Evolutionary conservation across 352 stramenopile species (phyloP).

Genomic region (Albugo candida): DNA sequence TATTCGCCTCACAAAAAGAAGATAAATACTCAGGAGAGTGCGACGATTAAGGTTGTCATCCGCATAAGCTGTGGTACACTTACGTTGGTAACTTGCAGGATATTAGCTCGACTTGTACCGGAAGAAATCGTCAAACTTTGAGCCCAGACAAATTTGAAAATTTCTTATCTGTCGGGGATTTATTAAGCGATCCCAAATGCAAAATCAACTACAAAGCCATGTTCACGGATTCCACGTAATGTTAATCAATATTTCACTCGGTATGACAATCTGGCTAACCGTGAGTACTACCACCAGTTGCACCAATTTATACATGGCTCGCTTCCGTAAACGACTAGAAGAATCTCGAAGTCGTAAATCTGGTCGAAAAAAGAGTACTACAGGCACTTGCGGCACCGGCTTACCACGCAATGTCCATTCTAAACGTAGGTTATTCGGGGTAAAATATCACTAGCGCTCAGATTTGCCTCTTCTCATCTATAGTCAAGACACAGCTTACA

Average conservation of each 20-base stretch:
- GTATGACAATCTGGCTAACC: not conserved
- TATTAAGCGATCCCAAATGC: slow-evolving; percentile 26
- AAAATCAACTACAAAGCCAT: slow-evolving; percentile 47
- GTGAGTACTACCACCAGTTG: not conserved
- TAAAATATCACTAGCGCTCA: not conserved
- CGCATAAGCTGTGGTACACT: no score
- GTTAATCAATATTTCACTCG: not conserved
- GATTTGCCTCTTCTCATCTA: slow-evolving; percentile 8
- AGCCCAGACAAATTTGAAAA: slow-evolving; percentile 21
- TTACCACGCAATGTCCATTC: not conserved
- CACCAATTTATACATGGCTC: slow-evolving; percentile 36
- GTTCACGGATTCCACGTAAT: slow-evolving; percentile 42
- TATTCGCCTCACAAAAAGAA: no score
- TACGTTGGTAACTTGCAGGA: no score
- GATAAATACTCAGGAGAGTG: no score
- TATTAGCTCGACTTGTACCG: no score
- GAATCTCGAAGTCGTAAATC: slow-evolving; percentile 26
- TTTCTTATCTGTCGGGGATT: slow-evolving; percentile 44
- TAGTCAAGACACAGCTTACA: slow-evolving; percentile 8
- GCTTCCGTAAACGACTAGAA: slow-evolving; percentile 15
- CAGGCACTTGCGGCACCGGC: not conserved
- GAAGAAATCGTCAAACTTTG: no score
- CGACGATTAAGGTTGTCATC: no score
- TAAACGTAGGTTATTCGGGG: not conserved
- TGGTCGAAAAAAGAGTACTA: slow-evolving; percentile 9